A percentile compares a stretch with the other conserved stretches of the same genome.
Evolutionary conservation across 805 yeast species (phyloP).

Genomic region (Teunomyces barrocoloradensis): DNA sequence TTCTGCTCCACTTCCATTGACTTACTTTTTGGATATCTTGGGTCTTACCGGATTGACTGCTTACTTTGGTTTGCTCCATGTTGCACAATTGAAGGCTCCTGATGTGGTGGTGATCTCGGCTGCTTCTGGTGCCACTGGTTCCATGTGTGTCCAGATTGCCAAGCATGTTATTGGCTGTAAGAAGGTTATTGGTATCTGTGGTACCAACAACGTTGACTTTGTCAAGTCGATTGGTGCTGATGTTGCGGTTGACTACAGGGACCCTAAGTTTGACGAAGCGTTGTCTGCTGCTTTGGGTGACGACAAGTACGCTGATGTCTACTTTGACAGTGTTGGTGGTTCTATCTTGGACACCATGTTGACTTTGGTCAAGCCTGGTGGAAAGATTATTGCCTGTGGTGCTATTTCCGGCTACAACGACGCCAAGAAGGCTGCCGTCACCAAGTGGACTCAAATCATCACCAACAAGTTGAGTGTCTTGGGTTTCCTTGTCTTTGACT

Average conservation of each 20-base stretch:
- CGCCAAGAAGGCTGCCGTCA: background rate
- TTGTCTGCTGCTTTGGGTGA: slow-evolving; percentile 37
- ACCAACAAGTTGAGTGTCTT: slow-evolving; percentile 49
- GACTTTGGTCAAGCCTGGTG: slow-evolving; percentile 34
- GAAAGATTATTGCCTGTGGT: slow-evolving; percentile 58
- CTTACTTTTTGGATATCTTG: slow-evolving; percentile 17
- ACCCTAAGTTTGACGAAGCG: slow-evolving; percentile 24
- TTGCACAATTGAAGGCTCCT: slow-evolving; percentile 24
- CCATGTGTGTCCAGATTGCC: slow-evolving; percentile 56
- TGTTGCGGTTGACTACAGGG: slow-evolving; percentile 53
- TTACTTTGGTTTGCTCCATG: slow-evolving; percentile 50
- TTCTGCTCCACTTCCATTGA: slow-evolving; percentile 13
- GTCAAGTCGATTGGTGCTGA: slow-evolving; percentile 57
- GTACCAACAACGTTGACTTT: slow-evolving; percentile 50
- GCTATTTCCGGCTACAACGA: slow-evolving; percentile 56
- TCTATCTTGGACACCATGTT: slow-evolving; percentile 48
- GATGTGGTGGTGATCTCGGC: slow-evolving; percentile 47
- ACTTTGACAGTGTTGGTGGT: slow-evolving; percentile 68
- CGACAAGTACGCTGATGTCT: slow-evolving; percentile 47
- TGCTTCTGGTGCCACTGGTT: slow-evolving; percentile 74
- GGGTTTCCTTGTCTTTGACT: slow-evolving; percentile 55
- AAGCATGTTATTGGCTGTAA: slow-evolving; percentile 49
- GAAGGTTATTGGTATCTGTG: slow-evolving; percentile 61
- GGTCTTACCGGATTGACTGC: slow-evolving; percentile 66
- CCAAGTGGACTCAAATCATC: slow-evolving; percentile 43